Evolutionary conservation across 352 stramenopile species (phyloP).

Genomic region (Pythium aristosporum): DNA sequence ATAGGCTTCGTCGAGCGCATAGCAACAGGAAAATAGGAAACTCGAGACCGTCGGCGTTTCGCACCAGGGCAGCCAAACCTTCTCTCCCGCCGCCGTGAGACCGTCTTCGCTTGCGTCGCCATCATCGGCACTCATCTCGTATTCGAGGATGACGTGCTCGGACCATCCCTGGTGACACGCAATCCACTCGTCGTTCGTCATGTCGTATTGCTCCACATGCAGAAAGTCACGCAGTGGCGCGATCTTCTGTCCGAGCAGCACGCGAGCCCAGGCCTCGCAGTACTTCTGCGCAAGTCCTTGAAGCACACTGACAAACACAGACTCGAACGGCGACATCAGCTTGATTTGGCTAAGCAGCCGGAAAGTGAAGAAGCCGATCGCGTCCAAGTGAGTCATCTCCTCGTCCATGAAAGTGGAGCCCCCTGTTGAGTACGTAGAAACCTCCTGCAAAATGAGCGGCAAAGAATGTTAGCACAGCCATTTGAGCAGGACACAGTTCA

Average conservation of each 20-base stretch:
- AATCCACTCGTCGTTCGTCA: conserved; percentile 84
- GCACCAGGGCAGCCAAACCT: conserved; percentile 84
- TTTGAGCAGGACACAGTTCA: not conserved
- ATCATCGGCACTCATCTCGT: conserved; percentile 33
- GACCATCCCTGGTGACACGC: conserved; percentile 68
- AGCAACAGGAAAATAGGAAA: conserved; percentile 84
- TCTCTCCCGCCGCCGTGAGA: conserved; percentile 40
- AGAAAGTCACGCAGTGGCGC: conserved; percentile 58
- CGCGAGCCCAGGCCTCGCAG: conserved; percentile 64
- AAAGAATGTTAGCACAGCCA: not conserved
- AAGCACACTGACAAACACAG: conserved; percentile 57
- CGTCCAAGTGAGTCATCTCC: conserved; percentile 40
- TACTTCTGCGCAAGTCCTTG: conserved; percentile 58
- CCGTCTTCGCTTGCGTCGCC: conserved; percentile 33
- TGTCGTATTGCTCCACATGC: conserved; percentile 64
- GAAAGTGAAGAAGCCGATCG: conserved; percentile 55
- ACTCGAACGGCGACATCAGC: conserved; percentile 32
- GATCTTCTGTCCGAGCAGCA: conserved; percentile 62
- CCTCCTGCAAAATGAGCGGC: not conserved
- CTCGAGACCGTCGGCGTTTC: conserved; percentile 81
- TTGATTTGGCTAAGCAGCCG: conserved; percentile 51
- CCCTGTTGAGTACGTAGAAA: conserved; percentile 17
- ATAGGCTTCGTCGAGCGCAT: conserved; percentile 80
- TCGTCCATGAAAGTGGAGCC: conserved; percentile 59
- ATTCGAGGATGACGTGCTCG: conserved; percentile 56